phyloP scores from a whole-genome alignment of 768 basidiomycete genomes.

The Kwoniella sp. region DNA sequence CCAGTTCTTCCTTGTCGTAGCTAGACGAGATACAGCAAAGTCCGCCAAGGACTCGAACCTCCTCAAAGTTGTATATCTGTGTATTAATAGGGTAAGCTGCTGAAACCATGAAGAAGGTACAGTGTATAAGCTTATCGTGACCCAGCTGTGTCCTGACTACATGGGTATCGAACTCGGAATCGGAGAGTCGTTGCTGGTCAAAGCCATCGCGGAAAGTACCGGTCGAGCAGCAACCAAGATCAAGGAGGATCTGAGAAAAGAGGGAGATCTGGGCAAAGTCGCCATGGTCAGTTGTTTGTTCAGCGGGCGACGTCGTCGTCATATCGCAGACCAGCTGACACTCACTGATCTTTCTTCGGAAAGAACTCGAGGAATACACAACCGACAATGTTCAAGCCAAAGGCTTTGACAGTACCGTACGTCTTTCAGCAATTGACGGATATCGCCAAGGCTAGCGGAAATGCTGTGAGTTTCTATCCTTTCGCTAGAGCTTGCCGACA shows the following conservation, averaged over 20 bases:
- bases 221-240: slow-evolving; percentile 80
- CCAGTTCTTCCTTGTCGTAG: slow-evolving; percentile 83
- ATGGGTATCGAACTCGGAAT: slow-evolving; percentile 93
- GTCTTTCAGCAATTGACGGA: slow-evolving; percentile 90
- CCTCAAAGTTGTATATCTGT: slow-evolving; percentile 87
- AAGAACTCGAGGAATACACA: slow-evolving; percentile 90
- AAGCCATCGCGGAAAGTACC: slow-evolving; percentile 92
- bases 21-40: slow-evolving; percentile 75
- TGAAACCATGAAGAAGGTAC: background rate
- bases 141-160: slow-evolving; percentile 89
- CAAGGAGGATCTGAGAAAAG: slow-evolving; percentile 89
- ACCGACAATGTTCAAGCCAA: slow-evolving; percentile 91
- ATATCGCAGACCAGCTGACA: background rate
- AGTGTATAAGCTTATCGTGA: slow-evolving; percentile 8
- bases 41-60: slow-evolving; percentile 68
- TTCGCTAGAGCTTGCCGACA: no score
- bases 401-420: slow-evolving; percentile 79
- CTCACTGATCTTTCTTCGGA: background rate
- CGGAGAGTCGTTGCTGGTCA: slow-evolving; percentile 89
- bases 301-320: background rate
- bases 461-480: slow-evolving; percentile 64
- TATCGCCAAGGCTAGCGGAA: slow-evolving; percentile 81
- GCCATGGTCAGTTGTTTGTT: slow-evolving; percentile 78
- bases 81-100: slow-evolving; percentile 83
- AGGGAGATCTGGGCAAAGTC: slow-evolving; percentile 92